Evolutionary conservation across 2,329 filamentous ascomycete genomes (phyloP).

Genomic region (Claviceps lovelessii): DNA sequence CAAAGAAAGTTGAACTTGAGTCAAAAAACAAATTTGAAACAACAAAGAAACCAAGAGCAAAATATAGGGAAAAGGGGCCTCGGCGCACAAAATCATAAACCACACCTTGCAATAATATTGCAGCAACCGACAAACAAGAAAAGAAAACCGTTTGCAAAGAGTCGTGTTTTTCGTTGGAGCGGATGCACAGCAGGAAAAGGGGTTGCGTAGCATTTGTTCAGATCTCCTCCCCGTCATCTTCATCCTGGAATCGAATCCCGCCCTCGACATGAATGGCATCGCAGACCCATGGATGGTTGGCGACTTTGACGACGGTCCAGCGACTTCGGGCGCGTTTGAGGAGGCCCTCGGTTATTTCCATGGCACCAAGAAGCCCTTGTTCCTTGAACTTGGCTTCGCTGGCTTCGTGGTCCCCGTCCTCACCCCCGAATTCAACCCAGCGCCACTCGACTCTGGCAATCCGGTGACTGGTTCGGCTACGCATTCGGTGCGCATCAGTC

Average conservation of each 20-base stretch:
- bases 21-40: neutral
- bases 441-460: constrained; percentile 93
- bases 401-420: constrained; percentile 74
- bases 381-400: constrained; percentile 46
- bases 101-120: neutral
- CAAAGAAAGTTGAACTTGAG: neutral
- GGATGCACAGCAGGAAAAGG: neutral
- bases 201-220: constrained; percentile 6
- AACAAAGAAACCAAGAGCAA: neutral
- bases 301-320: constrained; percentile 61
- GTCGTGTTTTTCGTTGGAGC: neutral
- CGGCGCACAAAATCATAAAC: neutral
- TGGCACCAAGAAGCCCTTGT: constrained; percentile 56
- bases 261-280: constrained; percentile 56
- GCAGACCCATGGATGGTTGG: constrained; percentile 59
- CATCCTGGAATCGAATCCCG: constrained; percentile 44
- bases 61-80: neutral
- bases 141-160: neutral
- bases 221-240: constrained; percentile 42
- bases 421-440: constrained; percentile 75
- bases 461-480: constrained; percentile 76
- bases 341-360: constrained; percentile 68
- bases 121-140: neutral
- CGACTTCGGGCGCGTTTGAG: constrained; percentile 70
- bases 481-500: constrained; percentile 59